These are phyloP conservation scores for Chenopodium album DNA, from an alignment of 148 eudicot genomes.

Conservation along the genomic window DNA sequence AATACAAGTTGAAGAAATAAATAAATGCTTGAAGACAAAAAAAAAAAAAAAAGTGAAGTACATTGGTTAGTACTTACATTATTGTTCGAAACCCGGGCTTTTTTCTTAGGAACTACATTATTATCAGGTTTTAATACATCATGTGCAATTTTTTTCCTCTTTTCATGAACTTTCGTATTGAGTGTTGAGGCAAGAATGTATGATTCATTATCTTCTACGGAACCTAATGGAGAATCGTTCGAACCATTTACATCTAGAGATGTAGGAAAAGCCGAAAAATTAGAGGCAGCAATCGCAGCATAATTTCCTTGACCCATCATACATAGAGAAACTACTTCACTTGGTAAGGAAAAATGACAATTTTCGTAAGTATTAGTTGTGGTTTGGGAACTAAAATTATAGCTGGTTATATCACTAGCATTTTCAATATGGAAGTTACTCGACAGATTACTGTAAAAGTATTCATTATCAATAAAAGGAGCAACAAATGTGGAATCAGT, in stretches of 20 bases:
- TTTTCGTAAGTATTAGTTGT: neutral
- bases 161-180: slow-evolving; percentile 6
- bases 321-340: slow-evolving; percentile 1
- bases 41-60: neutral
- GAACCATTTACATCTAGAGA: neutral
- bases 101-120: slow-evolving; percentile 42
- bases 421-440: neutral
- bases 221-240: neutral
- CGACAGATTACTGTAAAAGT: neutral
- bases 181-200: neutral
- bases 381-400: neutral
- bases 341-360: neutral
- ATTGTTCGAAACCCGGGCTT: slow-evolving; percentile 37
- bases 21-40: too few species aligned
- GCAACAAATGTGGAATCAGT: neutral
- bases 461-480: neutral
- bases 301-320: neutral
- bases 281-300: neutral
- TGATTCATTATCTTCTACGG: slow-evolving; percentile 7
- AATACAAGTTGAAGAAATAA: neutral
- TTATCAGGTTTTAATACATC: neutral
- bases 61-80: slow-evolving; percentile 24
- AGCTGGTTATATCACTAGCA: neutral
- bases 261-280: neutral
- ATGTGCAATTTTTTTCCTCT: slow-evolving; percentile 39